Evolutionary conservation across 2,329 filamentous ascomycete genomes (phyloP).

Genomic region (Lachnellula occidentalis): DNA sequence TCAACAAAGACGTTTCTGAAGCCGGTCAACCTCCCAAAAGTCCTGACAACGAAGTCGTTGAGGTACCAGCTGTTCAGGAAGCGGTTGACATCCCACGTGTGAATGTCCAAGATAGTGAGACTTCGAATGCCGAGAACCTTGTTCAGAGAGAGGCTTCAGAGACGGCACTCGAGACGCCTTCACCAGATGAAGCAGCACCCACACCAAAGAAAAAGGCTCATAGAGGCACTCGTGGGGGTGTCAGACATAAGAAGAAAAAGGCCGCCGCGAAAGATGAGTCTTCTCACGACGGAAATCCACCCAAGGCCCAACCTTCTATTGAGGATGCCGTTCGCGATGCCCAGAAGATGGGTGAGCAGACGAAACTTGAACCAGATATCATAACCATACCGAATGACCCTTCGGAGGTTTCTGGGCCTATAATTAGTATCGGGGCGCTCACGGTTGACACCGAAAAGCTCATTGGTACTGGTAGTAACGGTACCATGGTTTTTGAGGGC

Average conservation of each 20-base stretch:
- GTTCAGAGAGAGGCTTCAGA: neutral
- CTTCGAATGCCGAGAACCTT: neutral
- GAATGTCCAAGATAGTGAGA: neutral
- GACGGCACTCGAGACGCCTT: neutral
- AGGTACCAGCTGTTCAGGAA: constrained; percentile 4
- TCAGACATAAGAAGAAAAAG: constrained; percentile 55
- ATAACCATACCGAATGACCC: constrained; percentile 53
- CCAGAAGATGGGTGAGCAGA: constrained; percentile 49
- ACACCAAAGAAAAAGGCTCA: constrained; percentile 54
- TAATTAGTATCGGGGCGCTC: constrained; percentile 57
- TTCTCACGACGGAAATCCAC: constrained; percentile 35
- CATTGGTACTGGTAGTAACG: constrained; percentile 80
- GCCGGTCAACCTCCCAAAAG: constrained; percentile 3
- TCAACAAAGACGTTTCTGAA: neutral
- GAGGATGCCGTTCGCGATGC: constrained; percentile 56
- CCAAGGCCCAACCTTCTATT: constrained; percentile 39
- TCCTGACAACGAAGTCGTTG: constrained; percentile 7
- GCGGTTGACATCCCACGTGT: constrained; percentile 1
- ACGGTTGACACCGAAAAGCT: constrained; percentile 59
- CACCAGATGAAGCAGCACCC: constrained; percentile 19
- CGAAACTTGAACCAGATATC: constrained; percentile 56
- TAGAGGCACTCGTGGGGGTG: constrained; percentile 65
- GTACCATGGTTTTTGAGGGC: constrained; percentile 94
- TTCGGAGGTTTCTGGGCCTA: constrained; percentile 53
- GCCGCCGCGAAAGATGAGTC: constrained; percentile 25